These are phyloP conservation scores for Brachypodium distachyon DNA, from an alignment of 202 grass and related monocot species.

Conservation along the genomic window DNA sequence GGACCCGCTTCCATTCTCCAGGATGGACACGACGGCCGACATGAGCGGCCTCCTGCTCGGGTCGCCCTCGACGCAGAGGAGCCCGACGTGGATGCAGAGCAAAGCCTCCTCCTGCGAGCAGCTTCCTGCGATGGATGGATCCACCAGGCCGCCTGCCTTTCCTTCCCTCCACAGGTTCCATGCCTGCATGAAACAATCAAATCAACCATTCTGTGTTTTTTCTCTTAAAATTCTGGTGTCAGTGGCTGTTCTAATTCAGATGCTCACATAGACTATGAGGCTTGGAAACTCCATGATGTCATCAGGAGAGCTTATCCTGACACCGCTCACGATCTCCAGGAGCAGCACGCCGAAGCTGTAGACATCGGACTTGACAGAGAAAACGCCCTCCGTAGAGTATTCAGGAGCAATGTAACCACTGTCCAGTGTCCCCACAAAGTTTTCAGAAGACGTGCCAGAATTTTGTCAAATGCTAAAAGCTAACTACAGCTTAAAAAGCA, in stretches of 20 bases:
- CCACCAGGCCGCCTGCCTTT: background rate
- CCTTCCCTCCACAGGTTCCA: constrained; percentile 47
- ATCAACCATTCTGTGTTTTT: background rate
- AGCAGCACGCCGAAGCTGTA: constrained; percentile 74
- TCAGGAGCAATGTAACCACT: constrained; percentile 87
- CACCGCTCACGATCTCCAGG: constrained; percentile 57
- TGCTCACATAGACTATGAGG: constrained; percentile 47
- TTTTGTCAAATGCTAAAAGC: background rate
- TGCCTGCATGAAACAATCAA: constrained; percentile 2
- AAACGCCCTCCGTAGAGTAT: constrained; percentile 31
- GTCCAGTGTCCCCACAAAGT: background rate
- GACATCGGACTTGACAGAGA: constrained; percentile 76
- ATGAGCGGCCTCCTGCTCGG: constrained; percentile 26
- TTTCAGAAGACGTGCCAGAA: background rate
- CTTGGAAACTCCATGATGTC: constrained; percentile 31
- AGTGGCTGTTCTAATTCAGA: background rate
- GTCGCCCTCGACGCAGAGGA: constrained; percentile 44
- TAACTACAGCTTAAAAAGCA: background rate
- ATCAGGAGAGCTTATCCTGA: constrained; percentile 32
- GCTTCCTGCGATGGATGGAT: background rate
- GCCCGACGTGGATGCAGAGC: constrained; percentile 44
- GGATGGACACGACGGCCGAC: constrained; percentile 37
- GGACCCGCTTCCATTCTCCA: constrained; percentile 24
- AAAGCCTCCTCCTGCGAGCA: background rate
- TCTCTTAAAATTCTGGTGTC: background rate